Evolutionary conservation across 1,139 yeast genomes (phyloP), one percentile per base, ranked within the genome.

Genomic region (Kodamaea alishanica): DNA sequence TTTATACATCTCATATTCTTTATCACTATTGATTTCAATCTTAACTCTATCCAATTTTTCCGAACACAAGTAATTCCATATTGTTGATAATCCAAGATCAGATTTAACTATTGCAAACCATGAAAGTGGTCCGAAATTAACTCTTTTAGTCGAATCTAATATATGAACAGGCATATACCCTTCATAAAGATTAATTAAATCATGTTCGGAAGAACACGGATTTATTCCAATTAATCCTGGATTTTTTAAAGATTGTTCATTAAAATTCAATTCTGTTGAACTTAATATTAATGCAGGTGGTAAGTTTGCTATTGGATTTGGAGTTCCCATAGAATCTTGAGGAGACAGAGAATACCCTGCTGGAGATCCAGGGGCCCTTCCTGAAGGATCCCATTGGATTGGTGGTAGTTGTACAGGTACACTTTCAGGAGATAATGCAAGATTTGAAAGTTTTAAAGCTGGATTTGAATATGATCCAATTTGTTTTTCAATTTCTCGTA

Each of bases 401-500:
- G 50, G 50, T 2, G 50, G 50, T 5, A 45, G 39, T 24, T 45
- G 48, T 26, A 43, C 39, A 6, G 48, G 48, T 2, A 30, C 30
- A 25, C 37, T 35, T 11, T 34, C 34, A 23, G 24, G 34, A 23
- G 24, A 31, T 9, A 26, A 26, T 23, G 34, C 29, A 26, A 28
- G 25, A 15, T 26, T 24, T n/a, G 31, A 22, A 24, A 29, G 5
- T 11, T 23, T 32, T 24, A n/a, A 9, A 7, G 26, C 24, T 31
- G 24, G 26, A 20, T 11, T 20, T 31, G 34, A 31, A 20, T 20
- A 8, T 20, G 34, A 20, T 20, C 36, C n/a, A 27, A 34, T 24
- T 34, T 33, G 15, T 60, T 30, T 65, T 56, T 73, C 78, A 6
- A 73, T 60, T 44, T 65, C 65, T 37, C 60, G 64, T 31, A 74